phyloP scores from a whole-genome alignment of 164 flowering plant species.

The Buxus sempervirens region DNA sequence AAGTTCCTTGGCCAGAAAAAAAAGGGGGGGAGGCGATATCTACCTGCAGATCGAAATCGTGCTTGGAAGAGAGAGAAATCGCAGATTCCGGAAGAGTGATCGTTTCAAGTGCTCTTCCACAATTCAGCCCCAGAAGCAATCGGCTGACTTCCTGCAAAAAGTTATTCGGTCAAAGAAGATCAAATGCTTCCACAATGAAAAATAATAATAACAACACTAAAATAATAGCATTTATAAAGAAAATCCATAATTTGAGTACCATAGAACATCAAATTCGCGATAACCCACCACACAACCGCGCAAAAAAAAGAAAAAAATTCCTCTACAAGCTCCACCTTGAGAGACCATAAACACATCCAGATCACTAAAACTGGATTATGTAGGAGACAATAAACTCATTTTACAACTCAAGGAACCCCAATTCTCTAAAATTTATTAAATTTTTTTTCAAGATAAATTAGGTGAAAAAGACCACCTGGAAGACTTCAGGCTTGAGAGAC shows the following conservation, averaged over 20 bases:
- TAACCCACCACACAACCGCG: too few species aligned
- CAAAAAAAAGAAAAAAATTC: too few species aligned
- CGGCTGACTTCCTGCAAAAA: slow-evolving; percentile 79
- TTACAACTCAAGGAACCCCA: neutral
- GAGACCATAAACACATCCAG: too few species aligned
- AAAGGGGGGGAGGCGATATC: neutral
- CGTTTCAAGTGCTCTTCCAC: slow-evolving; percentile 60
- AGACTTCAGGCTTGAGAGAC: slow-evolving; percentile 65
- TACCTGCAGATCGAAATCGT: slow-evolving; percentile 88
- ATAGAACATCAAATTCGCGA: too few species aligned
- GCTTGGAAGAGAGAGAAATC: slow-evolving; percentile 38
- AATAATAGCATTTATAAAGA: too few species aligned
- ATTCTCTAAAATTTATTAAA: neutral
- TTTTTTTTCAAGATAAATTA: neutral
- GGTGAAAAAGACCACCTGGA: slow-evolving; percentile 39
- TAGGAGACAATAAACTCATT: too few species aligned
- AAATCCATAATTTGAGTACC: too few species aligned
- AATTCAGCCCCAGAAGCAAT: slow-evolving; percentile 71
- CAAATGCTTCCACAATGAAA: neutral
- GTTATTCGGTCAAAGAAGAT: neutral
- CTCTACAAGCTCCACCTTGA: too few species aligned
- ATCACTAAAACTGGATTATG: too few species aligned
- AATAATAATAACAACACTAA: neutral
- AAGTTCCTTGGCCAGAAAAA: neutral
- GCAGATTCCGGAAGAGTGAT: slow-evolving; percentile 50